Conservation (phyloP, 1,139 yeast species). For the Casaregolazyma lundiana region DNA sequence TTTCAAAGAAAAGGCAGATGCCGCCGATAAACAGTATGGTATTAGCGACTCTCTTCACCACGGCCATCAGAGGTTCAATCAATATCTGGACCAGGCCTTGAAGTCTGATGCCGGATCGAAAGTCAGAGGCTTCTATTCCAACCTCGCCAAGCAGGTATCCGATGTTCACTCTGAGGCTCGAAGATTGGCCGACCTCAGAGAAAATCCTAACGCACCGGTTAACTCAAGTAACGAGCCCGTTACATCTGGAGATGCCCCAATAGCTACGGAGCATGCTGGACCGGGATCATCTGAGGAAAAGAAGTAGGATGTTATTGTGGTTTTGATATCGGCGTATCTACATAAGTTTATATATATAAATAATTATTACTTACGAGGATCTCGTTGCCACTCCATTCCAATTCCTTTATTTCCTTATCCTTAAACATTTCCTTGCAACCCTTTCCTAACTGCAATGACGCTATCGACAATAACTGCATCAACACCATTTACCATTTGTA, state of each 20-base stretch:
- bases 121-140: slow-evolving; percentile 49
- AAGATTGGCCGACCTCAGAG: slow-evolving; percentile 55
- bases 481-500: slow-evolving; percentile 91
- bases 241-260: neutral
- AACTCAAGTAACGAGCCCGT: no score
- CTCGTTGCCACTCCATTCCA: neutral
- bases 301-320: no score
- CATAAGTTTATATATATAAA: neutral
- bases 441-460: slow-evolving; percentile 87
- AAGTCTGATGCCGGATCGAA: slow-evolving; percentile 44
- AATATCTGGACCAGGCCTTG: slow-evolving; percentile 48
- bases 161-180: slow-evolving; percentile 71
- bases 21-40: slow-evolving; percentile 40
- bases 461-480: slow-evolving; percentile 97
- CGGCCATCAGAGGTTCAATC: slow-evolving; percentile 37
- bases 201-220: neutral
- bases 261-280: slow-evolving; percentile 1
- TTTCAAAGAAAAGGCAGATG: slow-evolving; percentile 48
- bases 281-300: no score
- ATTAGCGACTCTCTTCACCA: slow-evolving; percentile 34
- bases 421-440: slow-evolving; percentile 41
- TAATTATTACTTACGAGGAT: neutral
- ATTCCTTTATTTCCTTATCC: neutral
- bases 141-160: slow-evolving; percentile 50
- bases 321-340: no score